A percentile compares a stretch with the other conserved stretches of the same genome.
These are phyloP conservation scores for Syzygium malaccense DNA, from an alignment of 441 rosid genomes.

Conservation along the genomic window DNA sequence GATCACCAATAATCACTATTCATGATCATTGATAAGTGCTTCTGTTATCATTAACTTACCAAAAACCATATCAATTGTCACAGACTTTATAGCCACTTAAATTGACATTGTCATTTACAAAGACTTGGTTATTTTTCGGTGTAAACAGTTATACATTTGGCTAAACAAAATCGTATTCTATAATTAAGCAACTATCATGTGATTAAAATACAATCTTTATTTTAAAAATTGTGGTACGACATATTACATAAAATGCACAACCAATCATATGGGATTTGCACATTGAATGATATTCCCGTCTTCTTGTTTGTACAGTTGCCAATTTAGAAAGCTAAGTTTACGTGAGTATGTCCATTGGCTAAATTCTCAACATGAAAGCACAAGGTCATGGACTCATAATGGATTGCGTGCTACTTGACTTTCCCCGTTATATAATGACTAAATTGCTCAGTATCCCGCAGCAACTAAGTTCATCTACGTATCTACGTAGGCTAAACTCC, in stretches of 20 bases:
- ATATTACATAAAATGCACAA: too few species aligned
- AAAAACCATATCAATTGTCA: too few species aligned
- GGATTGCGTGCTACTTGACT: accelerated
- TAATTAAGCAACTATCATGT: not conserved
- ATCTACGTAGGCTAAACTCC: too few species aligned
- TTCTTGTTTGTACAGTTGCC: accelerated
- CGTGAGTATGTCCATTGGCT: not conserved
- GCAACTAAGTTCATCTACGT: accelerated
- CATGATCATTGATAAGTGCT: too few species aligned
- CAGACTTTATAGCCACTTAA: not conserved
- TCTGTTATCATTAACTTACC: not conserved
- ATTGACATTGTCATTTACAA: too few species aligned
- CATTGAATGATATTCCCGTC: not conserved
- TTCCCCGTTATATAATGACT: not conserved
- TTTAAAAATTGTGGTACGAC: too few species aligned
- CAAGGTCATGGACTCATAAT: accelerated
- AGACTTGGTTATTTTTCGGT: too few species aligned
- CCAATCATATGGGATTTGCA: not conserved
- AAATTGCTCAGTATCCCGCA: accelerated
- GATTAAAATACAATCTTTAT: too few species aligned
- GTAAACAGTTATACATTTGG: not conserved
- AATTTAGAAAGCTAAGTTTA: not conserved
- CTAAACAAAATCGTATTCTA: too few species aligned
- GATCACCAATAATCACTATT: not conserved
- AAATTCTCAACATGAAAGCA: accelerated